Conservation (phyloP, 1,139 yeast genomes). For the Lodderomyces parapsilosis region DNA sequence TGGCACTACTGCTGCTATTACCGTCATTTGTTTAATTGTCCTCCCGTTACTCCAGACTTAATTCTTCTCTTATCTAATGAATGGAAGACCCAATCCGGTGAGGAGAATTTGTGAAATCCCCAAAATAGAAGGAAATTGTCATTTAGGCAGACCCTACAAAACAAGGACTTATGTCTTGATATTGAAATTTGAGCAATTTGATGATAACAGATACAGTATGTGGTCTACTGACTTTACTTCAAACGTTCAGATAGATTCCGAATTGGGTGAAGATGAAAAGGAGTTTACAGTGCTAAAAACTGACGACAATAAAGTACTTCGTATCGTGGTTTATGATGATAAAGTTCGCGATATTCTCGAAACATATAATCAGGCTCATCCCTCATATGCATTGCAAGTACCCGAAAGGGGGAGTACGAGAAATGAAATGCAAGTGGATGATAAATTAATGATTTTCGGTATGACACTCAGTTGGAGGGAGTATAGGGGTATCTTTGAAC, state of each 20-base stretch:
- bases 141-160: neutral
- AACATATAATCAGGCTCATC: too few relatives aligned
- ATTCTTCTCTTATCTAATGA: neutral
- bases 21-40: neutral
- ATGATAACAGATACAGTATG: neutral
- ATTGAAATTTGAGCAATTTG: neutral
- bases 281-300: neutral
- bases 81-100: neutral
- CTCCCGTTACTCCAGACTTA: neutral
- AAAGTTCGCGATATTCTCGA: neutral
- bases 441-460: conserved; percentile 8
- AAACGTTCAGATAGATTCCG: conserved; percentile 2
- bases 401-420: too few relatives aligned
- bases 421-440: too few relatives aligned
- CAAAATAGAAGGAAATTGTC: neutral
- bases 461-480: conserved; percentile 8
- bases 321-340: neutral
- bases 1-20: too few relatives aligned
- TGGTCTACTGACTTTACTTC: conserved; percentile 11
- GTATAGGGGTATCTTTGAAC: conserved; percentile 9
- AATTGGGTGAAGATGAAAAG: neutral
- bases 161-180: conserved; percentile 1
- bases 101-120: neutral
- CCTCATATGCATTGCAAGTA: too few relatives aligned
- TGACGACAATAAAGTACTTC: conserved; percentile 2